A percentile compares a stretch with the other conserved stretches of the same genome.
Evolutionary conservation across 805 yeast genomes (phyloP).

Genomic region (Ogataea pini): DNA sequence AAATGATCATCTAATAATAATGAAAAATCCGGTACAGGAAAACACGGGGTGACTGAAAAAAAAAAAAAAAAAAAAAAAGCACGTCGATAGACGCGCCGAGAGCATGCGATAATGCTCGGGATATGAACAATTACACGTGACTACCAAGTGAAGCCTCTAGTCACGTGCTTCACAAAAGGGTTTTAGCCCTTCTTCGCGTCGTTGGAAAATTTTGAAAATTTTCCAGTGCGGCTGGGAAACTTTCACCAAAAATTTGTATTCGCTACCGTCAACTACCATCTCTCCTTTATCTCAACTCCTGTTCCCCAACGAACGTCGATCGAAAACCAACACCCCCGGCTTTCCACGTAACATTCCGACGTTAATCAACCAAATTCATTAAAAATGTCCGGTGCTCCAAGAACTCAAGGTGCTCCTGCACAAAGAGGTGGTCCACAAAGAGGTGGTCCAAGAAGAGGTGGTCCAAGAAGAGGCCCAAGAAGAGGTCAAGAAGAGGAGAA

Average conservation of each 20-base stretch:
- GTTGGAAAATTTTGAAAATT: background rate
- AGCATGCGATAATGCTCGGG: background rate
- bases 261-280: background rate
- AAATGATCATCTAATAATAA: background rate
- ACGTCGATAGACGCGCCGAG: slow-evolving; percentile 3
- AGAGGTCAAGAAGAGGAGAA: slow-evolving; percentile 90
- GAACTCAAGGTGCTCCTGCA: slow-evolving; percentile 27
- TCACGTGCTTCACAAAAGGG: background rate
- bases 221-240: background rate
- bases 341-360: slow-evolving; percentile 75
- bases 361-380: slow-evolving; percentile 11
- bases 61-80: background rate
- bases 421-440: slow-evolving; percentile 45
- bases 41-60: slow-evolving; percentile 3
- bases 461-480: slow-evolving; percentile 58
- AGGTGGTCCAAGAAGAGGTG: slow-evolving; percentile 57
- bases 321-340: slow-evolving; percentile 70
- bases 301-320: slow-evolving; percentile 43
- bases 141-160: no score
- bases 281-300: background rate
- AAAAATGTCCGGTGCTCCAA: slow-evolving; percentile 48
- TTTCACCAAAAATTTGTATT: background rate
- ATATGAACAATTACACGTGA: background rate
- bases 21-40: background rate
- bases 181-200: background rate